Evolutionary conservation across 1,139 yeast genomes (phyloP), one percentile per base, ranked within the genome.

Genomic region (Suzukiozyma palmioleophila): DNA sequence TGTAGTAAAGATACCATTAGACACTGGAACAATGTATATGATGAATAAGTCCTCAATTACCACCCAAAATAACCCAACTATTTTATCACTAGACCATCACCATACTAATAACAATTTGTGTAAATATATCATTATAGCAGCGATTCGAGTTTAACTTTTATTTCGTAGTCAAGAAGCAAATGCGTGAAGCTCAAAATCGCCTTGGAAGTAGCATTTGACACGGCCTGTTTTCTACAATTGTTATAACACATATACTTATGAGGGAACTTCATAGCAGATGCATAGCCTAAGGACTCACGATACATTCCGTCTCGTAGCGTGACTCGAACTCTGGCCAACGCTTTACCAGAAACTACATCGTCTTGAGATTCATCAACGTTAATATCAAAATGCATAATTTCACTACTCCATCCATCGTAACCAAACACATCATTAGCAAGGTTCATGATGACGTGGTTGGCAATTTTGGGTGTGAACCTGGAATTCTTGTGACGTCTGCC

Each of bases 371-470:
- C 39, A 9, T 27, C 32, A 10, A 16, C 8, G 6, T 32, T 18
- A 18, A 44, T 16, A 3, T 24, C 30, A 38, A 48, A 46, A 21
- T 59, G 59, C 22, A 64, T 46, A 8, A 84, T 59, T 42, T 68
- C 69, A 1, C 79, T 69, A 18, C 74, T 67, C 94, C 94, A 84
- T 24, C 88, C 89, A 39, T 71, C 59, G 48, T 62, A 71, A 2
- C 90, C 92, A 62, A 83, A 84, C 3, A 75, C 66, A 32, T 72
- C 77, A 51, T 84, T 84, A 3, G 89, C 86, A 25, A 79, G 54
- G 18, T 62, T 62, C 33, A 80, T 64, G 3, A 78, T 66, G 29
- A 62, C 41, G 15, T 52, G 47, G 7, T 60, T 46, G 13, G 62
- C 50, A 16, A 49, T 45, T 10, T 41, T 44, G 33, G 38, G 28